Evolutionary conservation across 257 asterid genomes (phyloP).

Genomic region (Nicotiana sylvestris): DNA sequence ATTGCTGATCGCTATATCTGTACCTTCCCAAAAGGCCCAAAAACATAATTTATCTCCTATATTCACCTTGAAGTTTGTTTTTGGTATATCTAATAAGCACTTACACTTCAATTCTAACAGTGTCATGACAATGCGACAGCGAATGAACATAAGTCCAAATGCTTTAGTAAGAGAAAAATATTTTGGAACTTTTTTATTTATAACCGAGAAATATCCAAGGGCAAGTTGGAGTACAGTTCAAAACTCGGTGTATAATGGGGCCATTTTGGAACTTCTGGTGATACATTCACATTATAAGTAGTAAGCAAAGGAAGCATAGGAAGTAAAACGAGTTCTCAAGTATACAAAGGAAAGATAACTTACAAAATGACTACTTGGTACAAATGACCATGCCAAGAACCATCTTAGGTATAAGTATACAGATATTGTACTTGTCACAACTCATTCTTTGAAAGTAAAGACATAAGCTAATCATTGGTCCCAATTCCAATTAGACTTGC

Average conservation of each 20-base stretch:
- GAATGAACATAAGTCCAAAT: background rate
- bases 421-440: background rate
- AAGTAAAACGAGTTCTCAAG: background rate
- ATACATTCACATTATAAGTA: background rate
- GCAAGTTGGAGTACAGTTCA: background rate
- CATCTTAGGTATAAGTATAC: background rate
- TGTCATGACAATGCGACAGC: background rate
- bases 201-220: background rate
- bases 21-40: background rate
- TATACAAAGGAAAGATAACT: background rate
- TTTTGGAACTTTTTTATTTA: background rate
- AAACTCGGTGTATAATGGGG: background rate
- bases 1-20: background rate
- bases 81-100: background rate
- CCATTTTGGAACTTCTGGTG: background rate
- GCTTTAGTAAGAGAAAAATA: background rate
- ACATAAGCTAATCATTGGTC: background rate
- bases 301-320: background rate
- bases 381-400: background rate
- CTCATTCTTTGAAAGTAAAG: slow-evolving; percentile 2
- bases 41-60: background rate
- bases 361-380: background rate
- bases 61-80: background rate
- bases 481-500: background rate
- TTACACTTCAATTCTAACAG: background rate